These are phyloP conservation scores for Cornus controversa DNA, from an alignment of 148 eudicot genomes.

Conservation along the genomic window DNA sequence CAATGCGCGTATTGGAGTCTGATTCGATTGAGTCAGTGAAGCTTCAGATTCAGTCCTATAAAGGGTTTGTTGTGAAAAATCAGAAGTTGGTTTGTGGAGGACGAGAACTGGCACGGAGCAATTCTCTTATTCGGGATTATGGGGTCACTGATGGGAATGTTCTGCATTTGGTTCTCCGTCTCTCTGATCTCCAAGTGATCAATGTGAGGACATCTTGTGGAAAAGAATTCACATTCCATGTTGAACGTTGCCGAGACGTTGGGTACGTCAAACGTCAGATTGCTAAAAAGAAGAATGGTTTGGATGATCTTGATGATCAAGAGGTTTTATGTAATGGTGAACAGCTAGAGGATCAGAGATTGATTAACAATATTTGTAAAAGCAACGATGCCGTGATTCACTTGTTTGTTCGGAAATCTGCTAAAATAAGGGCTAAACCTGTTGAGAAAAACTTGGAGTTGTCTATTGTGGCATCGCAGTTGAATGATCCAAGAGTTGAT, in stretches of 20 bases:
- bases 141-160: constrained; percentile 80
- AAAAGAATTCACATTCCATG: constrained; percentile 63
- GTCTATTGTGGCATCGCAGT: constrained; percentile 57
- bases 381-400: constrained; percentile 71
- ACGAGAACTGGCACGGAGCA: constrained; percentile 73
- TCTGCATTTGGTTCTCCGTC: constrained; percentile 72
- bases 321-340: constrained; percentile 74
- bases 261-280: constrained; percentile 73
- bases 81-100: constrained; percentile 85
- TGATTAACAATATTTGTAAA: constrained; percentile 67
- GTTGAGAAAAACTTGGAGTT: constrained; percentile 65
- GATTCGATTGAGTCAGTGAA: constrained; percentile 84
- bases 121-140: constrained; percentile 74
- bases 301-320: constrained; percentile 56
- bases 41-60: constrained; percentile 59
- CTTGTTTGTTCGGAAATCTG: constrained; percentile 66
- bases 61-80: constrained; percentile 67
- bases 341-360: constrained; percentile 63
- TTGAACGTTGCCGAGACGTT: constrained; percentile 62
- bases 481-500: constrained; percentile 25
- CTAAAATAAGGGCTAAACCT: constrained; percentile 67
- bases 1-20: constrained; percentile 62
- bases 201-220: constrained; percentile 71
- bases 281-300: constrained; percentile 47
- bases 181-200: constrained; percentile 69